Evolutionary conservation across 2,329 filamentous ascomycete genomes (phyloP).

Genomic region (Cladophialophora psammophila): DNA sequence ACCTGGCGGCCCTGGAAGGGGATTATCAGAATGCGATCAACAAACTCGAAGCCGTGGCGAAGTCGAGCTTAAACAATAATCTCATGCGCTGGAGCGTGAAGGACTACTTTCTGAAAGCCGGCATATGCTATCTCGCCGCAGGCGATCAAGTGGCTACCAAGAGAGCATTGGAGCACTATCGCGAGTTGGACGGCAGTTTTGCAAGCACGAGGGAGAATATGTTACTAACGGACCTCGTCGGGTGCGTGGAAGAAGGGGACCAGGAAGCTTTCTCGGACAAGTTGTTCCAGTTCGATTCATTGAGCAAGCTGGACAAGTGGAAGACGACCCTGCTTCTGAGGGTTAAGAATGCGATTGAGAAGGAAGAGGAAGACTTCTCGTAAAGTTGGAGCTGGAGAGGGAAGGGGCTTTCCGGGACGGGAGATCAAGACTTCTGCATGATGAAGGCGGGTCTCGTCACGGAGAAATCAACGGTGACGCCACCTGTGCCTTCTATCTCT

Average conservation of each 20-base stretch:
- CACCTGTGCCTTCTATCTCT: neutral
- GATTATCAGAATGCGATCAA: constrained; percentile 86
- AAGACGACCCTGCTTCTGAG: constrained; percentile 85
- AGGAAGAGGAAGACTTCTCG: constrained; percentile 72
- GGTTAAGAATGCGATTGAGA: constrained; percentile 84
- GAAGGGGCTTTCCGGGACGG: neutral
- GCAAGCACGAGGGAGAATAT: constrained; percentile 79
- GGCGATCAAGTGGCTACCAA: constrained; percentile 78
- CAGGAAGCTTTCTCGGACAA: constrained; percentile 86
- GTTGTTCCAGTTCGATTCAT: constrained; percentile 86
- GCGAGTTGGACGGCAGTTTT: constrained; percentile 80
- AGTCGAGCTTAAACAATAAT: constrained; percentile 82
- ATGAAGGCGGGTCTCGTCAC: neutral
- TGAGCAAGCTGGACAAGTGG: constrained; percentile 96
- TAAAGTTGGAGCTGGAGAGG: constrained; percentile 46
- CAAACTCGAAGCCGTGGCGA: constrained; percentile 83
- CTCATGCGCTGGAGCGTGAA: constrained; percentile 94
- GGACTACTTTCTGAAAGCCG: constrained; percentile 93
- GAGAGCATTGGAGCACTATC: constrained; percentile 81
- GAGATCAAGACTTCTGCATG: neutral
- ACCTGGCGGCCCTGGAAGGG: constrained; percentile 79
- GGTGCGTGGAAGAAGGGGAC: constrained; percentile 77
- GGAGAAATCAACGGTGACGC: neutral
- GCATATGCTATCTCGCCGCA: constrained; percentile 84
- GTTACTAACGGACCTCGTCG: constrained; percentile 77